These are phyloP conservation scores for Crithidia fasciculata DNA, from an alignment of 208 protist genomes.

Conservation along the genomic window DNA sequence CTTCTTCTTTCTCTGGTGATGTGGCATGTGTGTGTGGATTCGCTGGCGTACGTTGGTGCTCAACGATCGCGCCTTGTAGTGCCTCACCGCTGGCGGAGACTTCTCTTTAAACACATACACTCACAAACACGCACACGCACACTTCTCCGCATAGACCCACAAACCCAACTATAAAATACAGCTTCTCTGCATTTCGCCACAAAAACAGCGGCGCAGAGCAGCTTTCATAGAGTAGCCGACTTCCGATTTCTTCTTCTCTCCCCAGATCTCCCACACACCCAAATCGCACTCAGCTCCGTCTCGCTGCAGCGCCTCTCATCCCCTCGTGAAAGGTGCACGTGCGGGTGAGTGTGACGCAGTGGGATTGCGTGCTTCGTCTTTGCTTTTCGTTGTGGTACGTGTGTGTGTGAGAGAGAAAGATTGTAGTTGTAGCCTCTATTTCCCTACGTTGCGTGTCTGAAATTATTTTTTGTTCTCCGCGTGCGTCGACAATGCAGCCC, in stretches of 20 bases:
- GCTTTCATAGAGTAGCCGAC: no score
- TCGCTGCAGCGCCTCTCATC: no score
- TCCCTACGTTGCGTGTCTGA: no score
- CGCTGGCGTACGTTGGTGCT: no score
- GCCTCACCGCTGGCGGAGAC: not conserved
- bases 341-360: no score
- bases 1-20: no score
- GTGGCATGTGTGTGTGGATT: no score
- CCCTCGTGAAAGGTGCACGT: no score
- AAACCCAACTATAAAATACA: not conserved
- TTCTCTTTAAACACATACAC: not conserved
- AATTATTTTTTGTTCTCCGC: no score
- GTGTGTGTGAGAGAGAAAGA: slow-evolving; percentile 1
- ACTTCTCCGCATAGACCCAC: not conserved
- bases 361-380: not conserved
- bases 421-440: no score
- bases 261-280: not conserved
- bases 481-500: no score
- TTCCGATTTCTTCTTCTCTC: not conserved
- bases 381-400: not conserved
- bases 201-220: no score
- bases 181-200: not conserved
- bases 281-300: not conserved
- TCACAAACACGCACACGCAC: slow-evolving; percentile 14
- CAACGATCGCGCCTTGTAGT: not conserved